Conservation (phyloP, 129 eudicot species). For the Daucus carota region DH1_v3.0 NC_030386.2:22421501-22422000, state of each 20-base stretch:
- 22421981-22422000: slow-evolving; percentile 14
- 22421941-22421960: slow-evolving; percentile 76
- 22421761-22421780: slow-evolving; percentile 90
- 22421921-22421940: slow-evolving; percentile 75
- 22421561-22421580: slow-evolving; percentile 40
- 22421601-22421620: slow-evolving; percentile 96
- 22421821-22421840: slow-evolving; percentile 58
- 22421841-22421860: slow-evolving; percentile 37
- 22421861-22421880: slow-evolving; percentile 39
- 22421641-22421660: slow-evolving; percentile 73
- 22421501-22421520: slow-evolving; percentile 74
- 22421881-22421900: slow-evolving; percentile 49
- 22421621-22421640: slow-evolving; percentile 87
- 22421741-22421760: slow-evolving; percentile 12
- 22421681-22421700: slow-evolving; percentile 80
- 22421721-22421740: not conserved
- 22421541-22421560: slow-evolving; percentile 51
- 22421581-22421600: slow-evolving; percentile 77
- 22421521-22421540: slow-evolving; percentile 80
- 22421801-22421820: slow-evolving; percentile 71
- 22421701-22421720: slow-evolving; percentile 13
- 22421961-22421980: slow-evolving; percentile 58
- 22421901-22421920: slow-evolving; percentile 72
- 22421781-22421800: slow-evolving; percentile 97
- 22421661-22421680: slow-evolving; percentile 91